Evolutionary conservation across 2,329 filamentous ascomycete genomes (phyloP), one percentile per base, ranked within the genome.

Genomic region (Didymella exigua): DNA sequence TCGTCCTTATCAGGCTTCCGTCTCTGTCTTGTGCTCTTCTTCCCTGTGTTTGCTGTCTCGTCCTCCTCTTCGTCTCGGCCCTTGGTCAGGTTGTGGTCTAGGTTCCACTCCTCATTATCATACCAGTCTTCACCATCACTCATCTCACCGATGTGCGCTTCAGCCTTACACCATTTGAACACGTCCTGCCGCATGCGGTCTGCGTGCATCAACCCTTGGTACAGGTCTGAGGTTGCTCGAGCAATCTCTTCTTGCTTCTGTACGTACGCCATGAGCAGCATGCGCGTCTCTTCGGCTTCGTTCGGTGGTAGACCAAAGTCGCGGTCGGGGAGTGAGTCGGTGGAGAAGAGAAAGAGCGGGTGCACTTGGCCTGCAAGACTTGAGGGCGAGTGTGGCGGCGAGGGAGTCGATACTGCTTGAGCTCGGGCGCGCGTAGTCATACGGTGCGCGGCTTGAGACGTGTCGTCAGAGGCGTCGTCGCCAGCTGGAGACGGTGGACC

Each of bases 91-190:
- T 90, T 87, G 58, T 89, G 88, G 8, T 85, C 82, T 43, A 95
- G 73, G 0, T 84, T 85, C 89, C 90, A 93, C 76, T 91, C 89
- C 48, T 91, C 88, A 68, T 84, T 85, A 74, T 96, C 91, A 69
- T 92, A 93, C 89, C 90, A 96, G 71, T 96, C 91, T 78, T 96
- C 91, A 10, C 90, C 90, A 70, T 96, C 91, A 45, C 89, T 92
- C 87, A 95, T 87, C 72, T 93, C 89, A 44, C 86, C 84, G 14
- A 86, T 74, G 69, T 93, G 90, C 19, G 83, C 89, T 76, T 93
- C 90, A 1, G 90, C 88, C 71, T 91, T 91, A 62, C 87, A 83
- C 87, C 89, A 92, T 62, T 85, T 84, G 70, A 88, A 82, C 3
- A 95, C 89, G 18, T 86, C 83, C 65, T 85, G 86, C 24, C 90